Conservation (phyloP, 331 rosid genomes). For the Quercus lobata region DNA sequence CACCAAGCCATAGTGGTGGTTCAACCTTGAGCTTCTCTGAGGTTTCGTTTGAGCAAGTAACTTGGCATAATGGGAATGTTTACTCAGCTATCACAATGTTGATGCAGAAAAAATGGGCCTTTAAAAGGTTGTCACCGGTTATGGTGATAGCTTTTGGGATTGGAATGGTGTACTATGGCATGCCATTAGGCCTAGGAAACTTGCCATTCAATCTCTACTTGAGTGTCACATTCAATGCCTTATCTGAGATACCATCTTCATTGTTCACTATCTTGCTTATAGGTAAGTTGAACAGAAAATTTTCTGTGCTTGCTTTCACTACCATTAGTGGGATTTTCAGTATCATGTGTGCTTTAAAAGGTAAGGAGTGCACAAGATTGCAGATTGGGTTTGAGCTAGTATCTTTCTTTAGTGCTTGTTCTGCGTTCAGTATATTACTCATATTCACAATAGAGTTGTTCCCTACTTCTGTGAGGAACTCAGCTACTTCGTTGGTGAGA, state of each 20-base stretch:
- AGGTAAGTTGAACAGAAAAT: conserved; percentile 44
- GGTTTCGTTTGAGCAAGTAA: conserved; percentile 26
- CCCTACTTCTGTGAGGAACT: conserved; percentile 68
- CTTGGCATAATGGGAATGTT: conserved; percentile 16
- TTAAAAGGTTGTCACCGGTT: conserved; percentile 16
- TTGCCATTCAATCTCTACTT: conserved; percentile 44
- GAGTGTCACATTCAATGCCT: conserved; percentile 54
- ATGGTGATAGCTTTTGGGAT: conserved; percentile 47
- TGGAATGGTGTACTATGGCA: conserved; percentile 66
- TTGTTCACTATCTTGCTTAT: conserved; percentile 32
- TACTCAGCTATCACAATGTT: conserved; percentile 34
- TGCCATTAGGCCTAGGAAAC: conserved; percentile 59
- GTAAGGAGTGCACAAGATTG: not conserved
- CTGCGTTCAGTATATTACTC: conserved; percentile 29
- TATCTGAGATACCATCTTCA: conserved; percentile 59
- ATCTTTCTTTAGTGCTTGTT: conserved; percentile 56
- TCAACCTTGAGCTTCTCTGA: conserved; percentile 19
- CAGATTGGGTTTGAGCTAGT: conserved; percentile 46
- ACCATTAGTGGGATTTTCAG: conserved; percentile 45
- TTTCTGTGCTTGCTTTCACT: conserved; percentile 19
- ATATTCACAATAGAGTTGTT: conserved; percentile 58
- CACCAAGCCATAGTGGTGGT: conserved; percentile 5
- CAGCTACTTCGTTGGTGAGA: conserved; percentile 61
- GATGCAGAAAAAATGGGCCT: conserved; percentile 44
- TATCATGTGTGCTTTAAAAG: conserved; percentile 28